These are phyloP conservation scores for Corymbia calophylla DNA, from an alignment of 441 rosid species.

Conservation along the genomic window DNA sequence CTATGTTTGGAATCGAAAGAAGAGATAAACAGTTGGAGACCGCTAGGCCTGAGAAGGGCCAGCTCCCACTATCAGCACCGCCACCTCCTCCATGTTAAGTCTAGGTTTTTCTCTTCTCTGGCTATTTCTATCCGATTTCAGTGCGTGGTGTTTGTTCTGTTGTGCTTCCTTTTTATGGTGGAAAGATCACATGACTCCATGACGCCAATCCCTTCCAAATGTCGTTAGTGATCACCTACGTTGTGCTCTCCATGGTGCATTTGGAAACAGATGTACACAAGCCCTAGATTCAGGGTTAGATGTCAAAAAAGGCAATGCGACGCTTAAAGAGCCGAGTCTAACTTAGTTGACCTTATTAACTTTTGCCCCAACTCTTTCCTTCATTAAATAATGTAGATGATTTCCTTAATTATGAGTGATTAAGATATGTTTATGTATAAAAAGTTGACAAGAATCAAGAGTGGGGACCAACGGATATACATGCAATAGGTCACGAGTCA, in stretches of 20 bases:
- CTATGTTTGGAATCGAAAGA: slow-evolving; percentile 21
- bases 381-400: neutral
- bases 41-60: slow-evolving; percentile 53
- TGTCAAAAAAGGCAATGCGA: neutral
- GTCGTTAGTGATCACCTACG: neutral
- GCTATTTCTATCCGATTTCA: neutral
- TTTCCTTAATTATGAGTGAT: neutral
- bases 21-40: slow-evolving; percentile 28
- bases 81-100: neutral
- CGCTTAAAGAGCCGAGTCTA: neutral
- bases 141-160: neutral
- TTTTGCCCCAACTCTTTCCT: neutral
- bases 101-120: neutral
- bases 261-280: neutral
- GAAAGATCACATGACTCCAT: neutral
- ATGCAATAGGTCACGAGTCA: neutral
- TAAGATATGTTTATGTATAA: neutral
- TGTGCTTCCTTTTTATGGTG: neutral
- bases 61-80: slow-evolving; percentile 32
- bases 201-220: neutral
- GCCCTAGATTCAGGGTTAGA: neutral
- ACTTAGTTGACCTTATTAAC: neutral
- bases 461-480: neutral
- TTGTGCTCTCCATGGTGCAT: neutral
- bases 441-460: neutral